Base-by-base conservation (phyloP, 164 flowering plant genomes). In the Kingdonia uniflora region DNA sequence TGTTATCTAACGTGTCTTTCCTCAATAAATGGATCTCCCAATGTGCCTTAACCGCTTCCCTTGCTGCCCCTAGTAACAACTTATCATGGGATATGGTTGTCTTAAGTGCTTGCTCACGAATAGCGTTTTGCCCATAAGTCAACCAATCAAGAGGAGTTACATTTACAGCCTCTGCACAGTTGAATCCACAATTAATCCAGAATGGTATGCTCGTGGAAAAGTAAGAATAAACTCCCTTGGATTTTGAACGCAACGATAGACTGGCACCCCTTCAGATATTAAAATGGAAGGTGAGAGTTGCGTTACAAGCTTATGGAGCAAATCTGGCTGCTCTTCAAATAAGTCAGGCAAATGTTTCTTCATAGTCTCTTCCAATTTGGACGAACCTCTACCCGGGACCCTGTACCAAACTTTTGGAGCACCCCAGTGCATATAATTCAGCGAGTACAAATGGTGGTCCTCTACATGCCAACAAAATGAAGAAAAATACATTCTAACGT, bases 401-500 rank as follows among this genome's bases (percentile, higher is more conserved):
- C 97, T 95, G 76, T 83, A 88, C 97, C 97, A 88, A 40, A 88
- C 35, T 69, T 88, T 88, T 57, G 91, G 85, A 58, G 76, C 97
- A 24, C 97, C 97, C 73, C 72, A 81, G 60, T 88, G 97, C 6
- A 78, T 37, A 64, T 83, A 83, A 66, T 88, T 88, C 25, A 88
- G 64, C 11, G 97, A 88, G 66, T 88, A 88, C 19, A 88, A 69
- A 65, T 85, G 97, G 62, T 88, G 95, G 56, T 88, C 97, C 63
- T 88, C 97, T 23, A 88, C 97, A 76, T 88, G 97, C 97, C 97
- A 88, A 65, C 97, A 89, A 69, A 89, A 89, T 65, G 97, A 85
- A 21, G 97, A 89, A 65, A 89, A 81, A 70, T 95, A 89, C 95
- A 85, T 89, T 37, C 97, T 95, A 46, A 89, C 65, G 69, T 89